These are phyloP conservation scores for Trichoderma arundinaceum DNA, from an alignment of 2,329 filamentous ascomycete species.

Conservation along the genomic window DNA sequence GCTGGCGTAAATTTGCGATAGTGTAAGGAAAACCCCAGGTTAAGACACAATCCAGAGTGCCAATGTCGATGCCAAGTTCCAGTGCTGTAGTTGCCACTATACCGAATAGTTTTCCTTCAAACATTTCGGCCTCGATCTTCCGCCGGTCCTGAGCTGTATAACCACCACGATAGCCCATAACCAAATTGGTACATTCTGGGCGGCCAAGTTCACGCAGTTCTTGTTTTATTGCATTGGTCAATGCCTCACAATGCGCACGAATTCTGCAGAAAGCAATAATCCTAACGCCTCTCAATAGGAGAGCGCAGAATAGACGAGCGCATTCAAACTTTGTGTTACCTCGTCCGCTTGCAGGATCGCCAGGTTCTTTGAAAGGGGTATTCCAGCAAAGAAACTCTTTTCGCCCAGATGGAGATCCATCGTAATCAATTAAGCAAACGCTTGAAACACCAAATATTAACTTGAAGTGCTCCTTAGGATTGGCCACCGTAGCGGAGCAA, in stretches of 20 bases:
- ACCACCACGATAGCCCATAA: slow-evolving; percentile 95
- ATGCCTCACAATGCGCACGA: slow-evolving; percentile 83
- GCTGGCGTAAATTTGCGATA: slow-evolving; percentile 91
- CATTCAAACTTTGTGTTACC: slow-evolving; percentile 83
- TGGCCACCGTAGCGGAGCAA: slow-evolving; percentile 94
- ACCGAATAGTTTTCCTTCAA: slow-evolving; percentile 88
- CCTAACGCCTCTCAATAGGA: slow-evolving; percentile 85
- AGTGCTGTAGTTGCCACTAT: slow-evolving; percentile 93
- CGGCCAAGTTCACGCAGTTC: slow-evolving; percentile 77
- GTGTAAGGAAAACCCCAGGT: slow-evolving; percentile 95
- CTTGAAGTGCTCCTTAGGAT: slow-evolving; percentile 88
- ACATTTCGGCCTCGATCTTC: slow-evolving; percentile 93
- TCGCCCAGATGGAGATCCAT: slow-evolving; percentile 85
- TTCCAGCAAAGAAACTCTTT: slow-evolving; percentile 99
- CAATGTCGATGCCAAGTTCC: slow-evolving; percentile 94
- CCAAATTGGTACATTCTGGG: slow-evolving; percentile 73
- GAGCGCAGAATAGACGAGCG: slow-evolving; percentile 87
- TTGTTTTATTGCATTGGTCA: slow-evolving; percentile 78
- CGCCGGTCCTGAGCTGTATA: slow-evolving; percentile 92
- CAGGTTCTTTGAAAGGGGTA: slow-evolving; percentile 89
- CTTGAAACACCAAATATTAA: slow-evolving; percentile 89
- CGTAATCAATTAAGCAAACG: slow-evolving; percentile 82
- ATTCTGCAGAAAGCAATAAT: slow-evolving; percentile 93
- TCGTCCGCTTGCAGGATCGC: slow-evolving; percentile 83
- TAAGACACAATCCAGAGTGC: slow-evolving; percentile 88